phyloP scores from a whole-genome alignment of 78 protist genomes.

The Anaeramoeba flamelloides region DNA sequence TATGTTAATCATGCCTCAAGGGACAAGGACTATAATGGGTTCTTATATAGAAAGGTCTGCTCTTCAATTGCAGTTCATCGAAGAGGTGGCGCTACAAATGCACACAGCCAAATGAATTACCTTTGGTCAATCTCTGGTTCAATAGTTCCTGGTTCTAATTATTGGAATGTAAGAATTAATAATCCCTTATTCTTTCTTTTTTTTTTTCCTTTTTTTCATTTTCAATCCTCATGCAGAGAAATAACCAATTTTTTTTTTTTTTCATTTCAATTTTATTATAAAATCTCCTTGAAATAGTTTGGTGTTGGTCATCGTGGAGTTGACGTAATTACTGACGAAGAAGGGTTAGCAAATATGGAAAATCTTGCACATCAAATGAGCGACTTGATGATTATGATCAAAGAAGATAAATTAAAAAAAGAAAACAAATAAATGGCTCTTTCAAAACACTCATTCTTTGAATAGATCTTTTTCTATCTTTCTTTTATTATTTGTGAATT shows the following conservation, averaged over 20 bases:
- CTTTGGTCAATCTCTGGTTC: background rate
- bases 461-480: no score
- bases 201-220: no score
- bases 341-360: background rate
- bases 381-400: background rate
- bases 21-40: background rate
- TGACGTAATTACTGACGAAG: background rate
- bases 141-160: background rate
- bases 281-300: no score
- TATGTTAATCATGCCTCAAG: no score
- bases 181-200: no score
- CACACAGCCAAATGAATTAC: background rate
- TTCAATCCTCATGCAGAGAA: no score
- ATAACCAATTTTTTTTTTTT: no score
- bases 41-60: background rate
- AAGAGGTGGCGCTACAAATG: background rate
- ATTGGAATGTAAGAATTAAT: slow-evolving; percentile 3
- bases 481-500: no score
- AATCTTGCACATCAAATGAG: background rate
- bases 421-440: no score
- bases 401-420: background rate
- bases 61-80: background rate
- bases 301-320: background rate
- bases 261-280: no score
- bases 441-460: no score